phyloP scores from a whole-genome alignment of 805 yeast genomes.

The Kuraishia cidri region DNA sequence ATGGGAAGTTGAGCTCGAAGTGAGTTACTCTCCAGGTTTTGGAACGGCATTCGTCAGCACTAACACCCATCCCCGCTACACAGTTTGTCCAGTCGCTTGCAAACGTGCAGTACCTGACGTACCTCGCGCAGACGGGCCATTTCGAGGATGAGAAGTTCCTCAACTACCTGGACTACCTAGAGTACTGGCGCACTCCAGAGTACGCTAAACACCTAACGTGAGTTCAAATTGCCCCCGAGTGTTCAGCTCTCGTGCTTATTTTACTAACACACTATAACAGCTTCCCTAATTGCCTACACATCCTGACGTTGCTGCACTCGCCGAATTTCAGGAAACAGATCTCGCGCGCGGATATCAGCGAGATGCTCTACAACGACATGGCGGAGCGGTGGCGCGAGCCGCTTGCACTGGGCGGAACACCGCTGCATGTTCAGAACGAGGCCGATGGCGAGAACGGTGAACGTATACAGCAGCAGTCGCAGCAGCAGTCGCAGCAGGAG shows the following conservation, averaged over 20 bases:
- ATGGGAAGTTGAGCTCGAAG: slow-evolving; percentile 85
- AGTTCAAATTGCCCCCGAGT: slow-evolving; percentile 4
- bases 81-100: slow-evolving; percentile 88
- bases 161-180: slow-evolving; percentile 69
- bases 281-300: slow-evolving; percentile 83
- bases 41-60: neutral
- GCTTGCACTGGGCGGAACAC: too few species aligned
- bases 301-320: slow-evolving; percentile 53
- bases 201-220: slow-evolving; percentile 60
- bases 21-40: slow-evolving; percentile 19
- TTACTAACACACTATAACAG: slow-evolving; percentile 15
- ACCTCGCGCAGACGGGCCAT: slow-evolving; percentile 75
- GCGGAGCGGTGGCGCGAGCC: slow-evolving; percentile 57
- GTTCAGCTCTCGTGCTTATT: neutral
- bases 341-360: slow-evolving; percentile 46
- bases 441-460: too few species aligned
- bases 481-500: too few species aligned
- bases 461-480: too few species aligned
- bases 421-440: too few species aligned
- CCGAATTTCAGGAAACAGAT: slow-evolving; percentile 47
- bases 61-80: too few species aligned
- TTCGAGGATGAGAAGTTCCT: slow-evolving; percentile 66
- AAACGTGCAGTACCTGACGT: slow-evolving; percentile 80
- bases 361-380: slow-evolving; percentile 65
- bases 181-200: slow-evolving; percentile 75